Percentiles rank a stretch among this genome's conserved stretches.
These are phyloP conservation scores for Cucurbita pepo DNA, from an alignment of 306 rosid genomes.

Conservation along the genomic window DNA sequence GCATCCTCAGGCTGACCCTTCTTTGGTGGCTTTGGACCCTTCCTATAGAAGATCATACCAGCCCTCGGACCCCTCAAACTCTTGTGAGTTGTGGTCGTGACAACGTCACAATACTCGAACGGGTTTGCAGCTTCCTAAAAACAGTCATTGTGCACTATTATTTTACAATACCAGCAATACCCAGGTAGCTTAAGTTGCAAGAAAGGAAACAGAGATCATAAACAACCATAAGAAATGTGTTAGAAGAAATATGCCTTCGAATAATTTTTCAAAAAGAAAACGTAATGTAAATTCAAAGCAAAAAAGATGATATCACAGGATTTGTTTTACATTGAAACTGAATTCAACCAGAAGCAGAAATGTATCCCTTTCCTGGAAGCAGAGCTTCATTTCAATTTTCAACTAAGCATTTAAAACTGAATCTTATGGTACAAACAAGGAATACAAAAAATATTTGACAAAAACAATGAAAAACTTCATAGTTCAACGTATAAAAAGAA, in stretches of 20 bases:
- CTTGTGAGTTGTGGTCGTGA: slow-evolving; percentile 89
- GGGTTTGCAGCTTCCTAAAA: slow-evolving; percentile 74
- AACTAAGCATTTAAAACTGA: background rate
- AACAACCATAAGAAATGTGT: background rate
- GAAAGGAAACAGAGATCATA: background rate
- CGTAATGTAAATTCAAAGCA: background rate
- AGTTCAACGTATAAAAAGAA: background rate
- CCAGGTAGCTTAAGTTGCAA: background rate
- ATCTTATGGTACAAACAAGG: background rate
- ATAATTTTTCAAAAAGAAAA: background rate
- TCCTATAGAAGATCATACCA: slow-evolving; percentile 86
- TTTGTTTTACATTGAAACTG: background rate
- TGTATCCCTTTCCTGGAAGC: background rate
- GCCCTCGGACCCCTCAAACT: slow-evolving; percentile 95
- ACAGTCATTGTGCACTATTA: background rate
- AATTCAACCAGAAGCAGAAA: background rate
- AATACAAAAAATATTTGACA: background rate
- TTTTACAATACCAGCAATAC: background rate
- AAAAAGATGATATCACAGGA: background rate
- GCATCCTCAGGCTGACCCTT: slow-evolving; percentile 88
- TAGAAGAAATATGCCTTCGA: background rate
- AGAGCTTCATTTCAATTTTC: background rate
- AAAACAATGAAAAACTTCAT: background rate
- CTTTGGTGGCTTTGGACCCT: slow-evolving; percentile 91
- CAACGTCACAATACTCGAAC: slow-evolving; percentile 74